phyloP scores from a whole-genome alignment of 208 protist genomes.

The Leishmania major region DNA sequence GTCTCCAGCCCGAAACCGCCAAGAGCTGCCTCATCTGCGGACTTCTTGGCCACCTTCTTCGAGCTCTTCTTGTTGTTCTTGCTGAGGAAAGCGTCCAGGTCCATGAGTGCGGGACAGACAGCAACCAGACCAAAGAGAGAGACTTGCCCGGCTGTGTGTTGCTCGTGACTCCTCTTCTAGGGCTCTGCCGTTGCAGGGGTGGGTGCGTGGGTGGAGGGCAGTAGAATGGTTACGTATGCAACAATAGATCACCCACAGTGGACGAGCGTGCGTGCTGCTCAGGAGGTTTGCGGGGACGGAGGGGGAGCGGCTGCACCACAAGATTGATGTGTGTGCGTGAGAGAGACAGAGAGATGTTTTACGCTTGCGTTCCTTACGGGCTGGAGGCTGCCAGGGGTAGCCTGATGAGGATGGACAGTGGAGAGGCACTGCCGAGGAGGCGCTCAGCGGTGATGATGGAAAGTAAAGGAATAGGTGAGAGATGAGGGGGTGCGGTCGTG shows the following conservation, averaged over 20 bases:
- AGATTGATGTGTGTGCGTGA: background rate
- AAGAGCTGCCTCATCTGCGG: slow-evolving; percentile 38
- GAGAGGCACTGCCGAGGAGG: background rate
- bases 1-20: slow-evolving; percentile 48
- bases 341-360: background rate
- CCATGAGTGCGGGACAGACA: slow-evolving; percentile 22
- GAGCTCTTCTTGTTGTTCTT: slow-evolving; percentile 73
- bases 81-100: slow-evolving; percentile 68
- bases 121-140: background rate
- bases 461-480: background rate
- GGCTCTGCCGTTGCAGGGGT: background rate
- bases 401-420: background rate
- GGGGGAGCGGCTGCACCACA: background rate
- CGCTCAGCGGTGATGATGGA: background rate
- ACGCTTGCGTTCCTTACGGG: background rate
- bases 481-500: background rate
- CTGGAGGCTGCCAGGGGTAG: background rate
- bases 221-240: background rate
- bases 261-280: background rate
- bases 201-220: background rate
- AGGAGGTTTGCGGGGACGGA: background rate
- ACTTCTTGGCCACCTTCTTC: slow-evolving; percentile 64
- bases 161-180: background rate
- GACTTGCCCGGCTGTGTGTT: background rate
- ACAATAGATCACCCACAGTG: background rate